phyloP scores from a whole-genome alignment of 1,139 yeast species.

The Candida neerlandica region DNA sequence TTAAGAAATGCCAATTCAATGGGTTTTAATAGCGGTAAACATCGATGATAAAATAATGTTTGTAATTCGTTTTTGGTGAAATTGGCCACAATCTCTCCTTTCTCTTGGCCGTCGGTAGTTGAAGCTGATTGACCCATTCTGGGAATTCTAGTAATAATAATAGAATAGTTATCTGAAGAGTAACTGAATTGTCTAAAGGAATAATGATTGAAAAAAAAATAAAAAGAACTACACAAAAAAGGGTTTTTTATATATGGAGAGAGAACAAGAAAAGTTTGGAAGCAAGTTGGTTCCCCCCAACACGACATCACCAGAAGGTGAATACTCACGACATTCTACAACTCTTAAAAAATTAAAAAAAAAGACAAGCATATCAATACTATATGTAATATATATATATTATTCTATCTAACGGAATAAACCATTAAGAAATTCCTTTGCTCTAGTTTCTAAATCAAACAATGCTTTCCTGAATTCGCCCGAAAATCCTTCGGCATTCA shows the following conservation, averaged over 20 bases:
- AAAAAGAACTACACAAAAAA: background rate
- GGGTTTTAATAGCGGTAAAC: constrained; percentile 24
- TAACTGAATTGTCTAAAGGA: background rate
- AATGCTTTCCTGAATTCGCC: constrained; percentile 26
- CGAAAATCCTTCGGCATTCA: constrained; percentile 22
- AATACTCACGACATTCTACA: background rate
- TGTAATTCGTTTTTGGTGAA: constrained; percentile 23
- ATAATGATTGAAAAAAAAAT: background rate
- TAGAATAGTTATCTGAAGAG: background rate
- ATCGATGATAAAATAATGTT: constrained; percentile 24
- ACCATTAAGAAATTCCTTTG: constrained; percentile 32
- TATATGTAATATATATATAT: background rate
- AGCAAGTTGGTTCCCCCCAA: background rate
- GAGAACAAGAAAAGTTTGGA: background rate
- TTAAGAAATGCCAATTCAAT: constrained; percentile 23
- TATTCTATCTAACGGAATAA: constrained; percentile 13
- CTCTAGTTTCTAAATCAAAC: constrained; percentile 32
- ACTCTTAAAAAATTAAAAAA: background rate
- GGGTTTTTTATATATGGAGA: background rate
- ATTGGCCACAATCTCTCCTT: constrained; percentile 15
- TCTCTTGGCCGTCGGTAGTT: constrained; percentile 16
- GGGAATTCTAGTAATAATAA: background rate
- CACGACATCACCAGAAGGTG: background rate
- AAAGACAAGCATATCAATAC: background rate
- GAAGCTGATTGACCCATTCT: constrained; percentile 23